Evolutionary conservation across 331 rosid genomes (phyloP), one percentile per base, ranked within the genome.

Genomic region (Stylosanthes scabra): DNA sequence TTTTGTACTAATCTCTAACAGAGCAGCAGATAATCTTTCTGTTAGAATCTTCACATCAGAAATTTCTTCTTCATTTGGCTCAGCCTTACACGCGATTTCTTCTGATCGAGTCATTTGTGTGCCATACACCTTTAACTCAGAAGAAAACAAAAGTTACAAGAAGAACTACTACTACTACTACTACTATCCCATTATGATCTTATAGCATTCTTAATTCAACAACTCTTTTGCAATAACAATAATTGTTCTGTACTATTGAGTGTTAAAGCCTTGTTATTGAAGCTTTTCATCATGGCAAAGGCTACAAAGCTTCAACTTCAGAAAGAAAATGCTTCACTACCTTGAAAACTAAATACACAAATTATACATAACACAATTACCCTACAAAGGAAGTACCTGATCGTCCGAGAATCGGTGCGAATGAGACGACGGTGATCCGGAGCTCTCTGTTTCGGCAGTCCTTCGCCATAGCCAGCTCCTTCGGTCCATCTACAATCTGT

Each of bases 381-480:
- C 27, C 15, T 14, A 3, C 46, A 61, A 71, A 77, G 15, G 10
- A 14, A 13, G 28, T 68, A 73, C 92, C 90, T 87, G 90, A 66
- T 85, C 90, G 64, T 87, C 90, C 3, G 78, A 87, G 68, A 89
- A 87, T 40, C 92, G 83, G 71, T 87, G 92, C 11, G 86, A 88
- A 76, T 80, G 77, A 42, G 90, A 87, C 77, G 92, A 87, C 27
- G 77, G 52, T 15, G 96, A 85, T 72, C 88, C 91, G 2, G 84
- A 83, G 71, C 92, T 85, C 85, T 85, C 92, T 5, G 90, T 83
- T 74, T 85, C 89, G 13, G 85, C 90, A 1, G 85, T 89, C 77
- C 83, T 83, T 52, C 86, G 83, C 96, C 96, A 87, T 12, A 87
- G 82, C 88, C 88, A 83, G 71, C 89, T 85, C 81, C 86, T 63